phyloP scores from a whole-genome alignment of 164 flowering plant genomes.

The Brasenia schreberi region DNA sequence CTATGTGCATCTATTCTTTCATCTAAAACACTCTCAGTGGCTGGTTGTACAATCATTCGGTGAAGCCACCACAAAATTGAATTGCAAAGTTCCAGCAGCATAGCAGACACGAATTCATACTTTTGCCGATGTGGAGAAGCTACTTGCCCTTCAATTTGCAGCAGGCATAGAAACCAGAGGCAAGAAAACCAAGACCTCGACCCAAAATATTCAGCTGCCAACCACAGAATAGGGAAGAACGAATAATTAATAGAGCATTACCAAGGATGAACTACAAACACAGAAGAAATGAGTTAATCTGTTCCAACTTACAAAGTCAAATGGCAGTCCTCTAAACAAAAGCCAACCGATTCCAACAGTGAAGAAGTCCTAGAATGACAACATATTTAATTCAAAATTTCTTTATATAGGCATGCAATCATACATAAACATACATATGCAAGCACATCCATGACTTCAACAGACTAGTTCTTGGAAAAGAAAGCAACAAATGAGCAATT shows the following conservation, averaged over 20 bases:
- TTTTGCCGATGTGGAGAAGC: not conserved
- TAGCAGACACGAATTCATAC: not conserved
- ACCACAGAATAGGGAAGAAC: not conserved
- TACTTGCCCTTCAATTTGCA: constrained; percentile 46
- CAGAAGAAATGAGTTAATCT: not conserved
- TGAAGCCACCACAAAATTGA: not conserved
- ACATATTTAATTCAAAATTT: too few relatives aligned
- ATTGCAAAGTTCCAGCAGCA: not conserved
- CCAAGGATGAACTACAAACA: not conserved
- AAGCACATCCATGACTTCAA: too few relatives aligned
- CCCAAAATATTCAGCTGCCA: constrained; percentile 71
- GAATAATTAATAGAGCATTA: not conserved
- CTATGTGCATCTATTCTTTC: not conserved
- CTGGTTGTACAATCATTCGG: not conserved
- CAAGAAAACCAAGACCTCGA: constrained; percentile 72
- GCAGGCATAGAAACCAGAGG: constrained; percentile 82
- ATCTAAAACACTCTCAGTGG: not conserved
- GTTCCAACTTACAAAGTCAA: constrained; percentile 58
- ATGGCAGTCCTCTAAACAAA: constrained; percentile 93
- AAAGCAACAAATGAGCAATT: too few relatives aligned
- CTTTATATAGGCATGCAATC: too few relatives aligned
- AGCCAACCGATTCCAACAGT: constrained; percentile 89
- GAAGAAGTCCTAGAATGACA: constrained; percentile 54
- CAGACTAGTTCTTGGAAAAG: too few relatives aligned
- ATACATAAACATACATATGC: too few relatives aligned